These are phyloP conservation scores for Fusarium sp. DNA, from an alignment of 2,329 filamentous ascomycete species.

Conservation along the genomic window DNA sequence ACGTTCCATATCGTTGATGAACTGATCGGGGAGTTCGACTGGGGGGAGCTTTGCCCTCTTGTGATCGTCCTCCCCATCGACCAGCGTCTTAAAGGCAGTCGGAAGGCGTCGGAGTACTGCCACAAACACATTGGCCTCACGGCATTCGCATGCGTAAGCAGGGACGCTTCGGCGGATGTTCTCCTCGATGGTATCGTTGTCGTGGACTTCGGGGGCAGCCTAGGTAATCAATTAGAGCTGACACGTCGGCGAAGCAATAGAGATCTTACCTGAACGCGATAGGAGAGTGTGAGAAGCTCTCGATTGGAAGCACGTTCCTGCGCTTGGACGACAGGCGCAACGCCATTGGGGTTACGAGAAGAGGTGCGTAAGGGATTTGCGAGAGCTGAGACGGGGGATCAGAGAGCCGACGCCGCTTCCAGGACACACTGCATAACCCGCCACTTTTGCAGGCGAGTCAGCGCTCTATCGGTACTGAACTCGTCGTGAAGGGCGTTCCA, in stretches of 20 bases:
- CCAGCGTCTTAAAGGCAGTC: not conserved
- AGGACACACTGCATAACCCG: not conserved
- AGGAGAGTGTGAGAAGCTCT: not conserved
- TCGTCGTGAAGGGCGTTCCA: not conserved
- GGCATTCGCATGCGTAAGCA: not conserved
- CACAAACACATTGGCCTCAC: not conserved
- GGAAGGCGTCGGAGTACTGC: not conserved
- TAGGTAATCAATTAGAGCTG: not conserved
- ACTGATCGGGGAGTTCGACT: not conserved
- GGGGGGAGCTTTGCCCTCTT: not conserved
- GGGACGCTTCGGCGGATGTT: not conserved
- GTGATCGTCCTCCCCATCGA: not conserved
- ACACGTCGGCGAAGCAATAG: not conserved
- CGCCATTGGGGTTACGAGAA: not conserved
- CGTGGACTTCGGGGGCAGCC: not conserved
- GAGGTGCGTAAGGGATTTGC: not conserved
- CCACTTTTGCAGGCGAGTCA: not conserved
- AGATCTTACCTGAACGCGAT: not conserved
- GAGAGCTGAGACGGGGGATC: not conserved
- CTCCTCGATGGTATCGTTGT: rapidly evolving
- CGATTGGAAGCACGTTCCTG: not conserved
- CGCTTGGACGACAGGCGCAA: not conserved
- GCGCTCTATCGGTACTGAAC: not conserved
- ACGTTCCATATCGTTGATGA: not conserved
- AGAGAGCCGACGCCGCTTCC: not conserved